Evolutionary conservation across 345 rosid genomes (phyloP).

Genomic region (Erucastrum elatum): DNA sequence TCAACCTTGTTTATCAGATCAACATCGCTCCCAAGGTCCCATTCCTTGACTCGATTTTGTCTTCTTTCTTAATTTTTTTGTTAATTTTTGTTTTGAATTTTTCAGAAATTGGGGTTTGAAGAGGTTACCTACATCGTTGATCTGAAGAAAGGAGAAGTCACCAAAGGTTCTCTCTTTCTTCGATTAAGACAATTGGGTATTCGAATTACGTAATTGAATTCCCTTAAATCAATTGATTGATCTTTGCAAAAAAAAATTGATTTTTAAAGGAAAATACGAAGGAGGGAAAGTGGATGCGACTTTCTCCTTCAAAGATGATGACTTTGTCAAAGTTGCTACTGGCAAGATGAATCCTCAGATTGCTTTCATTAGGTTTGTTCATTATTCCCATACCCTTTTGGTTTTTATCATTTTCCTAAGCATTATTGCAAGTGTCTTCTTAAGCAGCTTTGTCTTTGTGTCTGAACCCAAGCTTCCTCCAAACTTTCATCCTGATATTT

Average conservation of each 20-base stretch:
- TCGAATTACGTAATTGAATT: neutral
- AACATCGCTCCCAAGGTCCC: slow-evolving; percentile 91
- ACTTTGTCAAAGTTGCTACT: slow-evolving; percentile 82
- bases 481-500: too few relatives aligned
- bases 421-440: neutral
- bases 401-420: neutral
- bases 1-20: slow-evolving; percentile 85
- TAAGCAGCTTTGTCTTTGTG: neutral
- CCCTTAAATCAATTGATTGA: neutral
- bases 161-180: slow-evolving; percentile 54
- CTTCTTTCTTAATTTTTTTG: neutral
- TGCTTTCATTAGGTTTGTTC: slow-evolving; percentile 81
- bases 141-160: slow-evolving; percentile 92
- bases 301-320: slow-evolving; percentile 85
- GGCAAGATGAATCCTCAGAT: slow-evolving; percentile 95
- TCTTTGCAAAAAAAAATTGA: neutral
- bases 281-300: slow-evolving; percentile 91
- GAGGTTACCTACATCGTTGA: slow-evolving; percentile 76
- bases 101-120: slow-evolving; percentile 84
- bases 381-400: neutral
- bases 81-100: neutral
- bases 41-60: neutral
- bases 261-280: slow-evolving; percentile 60
- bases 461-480: slow-evolving; percentile 13
- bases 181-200: neutral